Conservation (phyloP, 257 asterid genomes). For the Gynochthodes officinalis region DNA sequence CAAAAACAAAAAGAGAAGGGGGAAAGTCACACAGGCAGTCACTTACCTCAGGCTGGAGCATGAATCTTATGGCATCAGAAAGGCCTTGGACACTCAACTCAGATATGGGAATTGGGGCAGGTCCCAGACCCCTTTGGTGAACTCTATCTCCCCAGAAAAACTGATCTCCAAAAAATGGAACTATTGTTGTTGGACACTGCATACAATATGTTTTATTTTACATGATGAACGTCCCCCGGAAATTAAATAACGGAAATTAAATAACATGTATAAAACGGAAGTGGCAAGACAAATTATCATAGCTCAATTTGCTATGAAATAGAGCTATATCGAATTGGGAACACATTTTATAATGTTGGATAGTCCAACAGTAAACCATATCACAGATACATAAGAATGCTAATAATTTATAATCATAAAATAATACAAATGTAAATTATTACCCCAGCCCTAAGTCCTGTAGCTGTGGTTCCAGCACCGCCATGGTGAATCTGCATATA, state of each 20-base stretch:
- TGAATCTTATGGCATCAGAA: constrained; percentile 81
- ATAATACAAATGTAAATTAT: background rate
- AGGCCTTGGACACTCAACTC: constrained; percentile 72
- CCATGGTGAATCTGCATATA: constrained; percentile 88
- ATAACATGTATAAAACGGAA: constrained; percentile 1
- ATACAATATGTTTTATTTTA: constrained; percentile 11
- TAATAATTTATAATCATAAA: background rate
- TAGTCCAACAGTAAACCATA: background rate
- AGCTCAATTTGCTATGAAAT: background rate
- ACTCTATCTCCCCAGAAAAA: constrained; percentile 96
- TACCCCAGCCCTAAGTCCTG: constrained; percentile 97
- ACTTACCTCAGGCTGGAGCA: constrained; percentile 90
- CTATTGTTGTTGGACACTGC: constrained; percentile 98
- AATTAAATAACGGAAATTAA: background rate
- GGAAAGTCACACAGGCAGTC: background rate
- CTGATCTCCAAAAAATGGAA: constrained; percentile 97
- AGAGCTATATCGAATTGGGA: background rate
- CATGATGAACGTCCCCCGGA: background rate
- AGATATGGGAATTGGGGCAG: constrained; percentile 83
- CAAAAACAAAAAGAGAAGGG: background rate
- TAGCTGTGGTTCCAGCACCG: constrained; percentile 99
- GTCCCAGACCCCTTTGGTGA: constrained; percentile 73
- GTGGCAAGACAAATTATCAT: background rate
- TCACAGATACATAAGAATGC: background rate
- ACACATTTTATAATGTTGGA: background rate